Evolutionary conservation across 805 yeast genomes (phyloP).

Genomic region (Wickerhamomyces bovis): DNA sequence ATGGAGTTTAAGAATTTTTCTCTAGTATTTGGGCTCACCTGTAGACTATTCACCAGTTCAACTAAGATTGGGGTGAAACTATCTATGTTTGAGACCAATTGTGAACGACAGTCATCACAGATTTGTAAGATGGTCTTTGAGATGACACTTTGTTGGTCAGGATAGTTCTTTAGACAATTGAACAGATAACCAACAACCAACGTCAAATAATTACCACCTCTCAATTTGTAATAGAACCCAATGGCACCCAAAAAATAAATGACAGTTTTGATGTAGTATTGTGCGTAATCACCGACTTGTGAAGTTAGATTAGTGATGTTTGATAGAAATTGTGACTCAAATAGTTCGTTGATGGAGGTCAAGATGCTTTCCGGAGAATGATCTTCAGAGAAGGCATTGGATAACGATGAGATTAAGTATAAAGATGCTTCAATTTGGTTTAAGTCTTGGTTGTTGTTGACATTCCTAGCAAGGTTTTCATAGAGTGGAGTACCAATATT

Average conservation of each 20-base stretch:
- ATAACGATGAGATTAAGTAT: slow-evolving; percentile 49
- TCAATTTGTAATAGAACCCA: slow-evolving; percentile 50
- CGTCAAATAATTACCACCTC: slow-evolving; percentile 49
- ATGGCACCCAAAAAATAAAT: slow-evolving; percentile 54
- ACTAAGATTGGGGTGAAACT: slow-evolving; percentile 42
- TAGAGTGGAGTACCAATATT: slow-evolving; percentile 51
- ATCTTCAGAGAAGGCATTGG: slow-evolving; percentile 39
- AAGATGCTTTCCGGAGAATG: slow-evolving; percentile 23
- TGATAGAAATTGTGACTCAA: slow-evolving; percentile 26
- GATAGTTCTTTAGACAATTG: slow-evolving; percentile 26
- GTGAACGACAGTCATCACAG: slow-evolving; percentile 46
- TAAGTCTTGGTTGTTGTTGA: slow-evolving; percentile 24
- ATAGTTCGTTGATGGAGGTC: slow-evolving; percentile 19
- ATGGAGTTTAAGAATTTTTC: slow-evolving; percentile 58
- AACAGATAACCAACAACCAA: slow-evolving; percentile 53
- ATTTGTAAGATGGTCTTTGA: slow-evolving; percentile 55
- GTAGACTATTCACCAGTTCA: slow-evolving; percentile 38
- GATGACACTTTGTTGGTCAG: slow-evolving; percentile 31
- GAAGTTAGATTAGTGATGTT: slow-evolving; percentile 16
- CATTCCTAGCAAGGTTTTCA: slow-evolving; percentile 33
- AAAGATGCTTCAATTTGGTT: slow-evolving; percentile 55
- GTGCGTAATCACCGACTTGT: slow-evolving; percentile 1
- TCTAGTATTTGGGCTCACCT: slow-evolving; percentile 41
- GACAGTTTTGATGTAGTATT: slow-evolving; percentile 38
- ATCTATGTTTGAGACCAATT: slow-evolving; percentile 37